Conservation (phyloP, 2,329 filamentous ascomycete species). For the Neofusicoccum parvum region DNA sequence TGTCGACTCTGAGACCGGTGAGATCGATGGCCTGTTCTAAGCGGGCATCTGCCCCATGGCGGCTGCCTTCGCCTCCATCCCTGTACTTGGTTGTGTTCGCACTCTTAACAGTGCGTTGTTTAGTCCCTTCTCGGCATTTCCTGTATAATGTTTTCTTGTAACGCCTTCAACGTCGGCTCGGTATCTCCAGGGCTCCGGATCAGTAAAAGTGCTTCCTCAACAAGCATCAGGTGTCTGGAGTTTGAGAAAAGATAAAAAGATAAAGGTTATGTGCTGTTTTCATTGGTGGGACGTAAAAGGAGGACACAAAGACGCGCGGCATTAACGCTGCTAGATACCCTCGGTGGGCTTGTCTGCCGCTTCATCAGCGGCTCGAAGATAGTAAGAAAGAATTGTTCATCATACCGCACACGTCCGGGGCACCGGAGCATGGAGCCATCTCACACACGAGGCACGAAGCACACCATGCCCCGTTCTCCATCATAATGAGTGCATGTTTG, state of each 20-base stretch:
- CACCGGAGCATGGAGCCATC: neutral
- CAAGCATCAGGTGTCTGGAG: slow-evolving; percentile 18
- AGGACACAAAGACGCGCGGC: slow-evolving; percentile 6
- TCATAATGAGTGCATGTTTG: neutral
- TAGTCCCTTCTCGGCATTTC: neutral
- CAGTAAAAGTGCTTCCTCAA: slow-evolving; percentile 15
- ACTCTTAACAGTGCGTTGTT: slow-evolving; percentile 5
- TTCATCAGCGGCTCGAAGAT: slow-evolving; percentile 13
- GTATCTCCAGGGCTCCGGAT: slow-evolving; percentile 4
- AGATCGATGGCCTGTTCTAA: slow-evolving; percentile 78
- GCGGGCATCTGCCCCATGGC: neutral
- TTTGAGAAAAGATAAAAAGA: slow-evolving; percentile 4
- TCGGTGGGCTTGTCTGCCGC: slow-evolving; percentile 6
- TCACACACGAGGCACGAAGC: neutral
- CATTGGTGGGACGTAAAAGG: neutral
- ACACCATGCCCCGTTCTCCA: neutral
- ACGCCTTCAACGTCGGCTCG: slow-evolving; percentile 17
- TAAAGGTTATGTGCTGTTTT: neutral
- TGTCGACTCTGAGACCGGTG: slow-evolving; percentile 55
- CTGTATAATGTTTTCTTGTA: slow-evolving; percentile 11
- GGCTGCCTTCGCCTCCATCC: neutral
- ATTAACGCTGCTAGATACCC: slow-evolving; percentile 15
- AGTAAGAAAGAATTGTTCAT: slow-evolving; percentile 5
- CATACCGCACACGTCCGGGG: neutral
- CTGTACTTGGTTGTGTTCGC: neutral